Evolutionary conservation across 192 early-diverging fungal species (phyloP).

Genomic region (Backusella mclennaniae): DNA sequence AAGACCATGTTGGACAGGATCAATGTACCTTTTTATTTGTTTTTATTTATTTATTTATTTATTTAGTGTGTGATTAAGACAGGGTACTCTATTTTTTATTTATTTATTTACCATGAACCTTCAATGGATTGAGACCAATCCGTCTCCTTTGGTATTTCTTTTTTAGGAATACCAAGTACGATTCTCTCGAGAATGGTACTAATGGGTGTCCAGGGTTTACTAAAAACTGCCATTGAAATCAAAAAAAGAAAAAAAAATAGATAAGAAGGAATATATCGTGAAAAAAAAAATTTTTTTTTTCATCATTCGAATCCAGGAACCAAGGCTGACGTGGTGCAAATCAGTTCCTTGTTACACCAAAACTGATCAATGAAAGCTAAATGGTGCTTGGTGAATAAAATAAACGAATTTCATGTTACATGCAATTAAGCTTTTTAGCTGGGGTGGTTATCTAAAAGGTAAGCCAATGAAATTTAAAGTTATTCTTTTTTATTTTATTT

Average conservation of each 20-base stretch:
- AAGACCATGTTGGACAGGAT: constrained; percentile 46
- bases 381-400: not conserved
- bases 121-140: constrained; percentile 46
- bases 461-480: not conserved
- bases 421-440: not conserved
- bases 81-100: not conserved
- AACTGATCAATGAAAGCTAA: not conserved
- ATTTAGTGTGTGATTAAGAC: not conserved
- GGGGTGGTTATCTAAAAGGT: not conserved
- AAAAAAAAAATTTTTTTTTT: not conserved
- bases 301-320: not conserved
- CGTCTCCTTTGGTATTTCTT: constrained; percentile 44
- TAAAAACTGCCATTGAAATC: not conserved
- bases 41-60: not conserved
- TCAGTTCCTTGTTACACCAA: not conserved
- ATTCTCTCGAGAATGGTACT: constrained; percentile 1
- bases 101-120: constrained; percentile 44
- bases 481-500: not conserved
- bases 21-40: constrained; percentile 42
- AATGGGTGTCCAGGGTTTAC: not conserved
- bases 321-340: constrained; percentile 1
- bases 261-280: not conserved
- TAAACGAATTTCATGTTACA: not conserved
- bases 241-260: not conserved
- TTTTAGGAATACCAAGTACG: not conserved